Evolutionary conservation across 2,329 filamentous ascomycete genomes (phyloP), one percentile per base, ranked within the genome.

Genomic region (Penicillium brevicompactum): DNA sequence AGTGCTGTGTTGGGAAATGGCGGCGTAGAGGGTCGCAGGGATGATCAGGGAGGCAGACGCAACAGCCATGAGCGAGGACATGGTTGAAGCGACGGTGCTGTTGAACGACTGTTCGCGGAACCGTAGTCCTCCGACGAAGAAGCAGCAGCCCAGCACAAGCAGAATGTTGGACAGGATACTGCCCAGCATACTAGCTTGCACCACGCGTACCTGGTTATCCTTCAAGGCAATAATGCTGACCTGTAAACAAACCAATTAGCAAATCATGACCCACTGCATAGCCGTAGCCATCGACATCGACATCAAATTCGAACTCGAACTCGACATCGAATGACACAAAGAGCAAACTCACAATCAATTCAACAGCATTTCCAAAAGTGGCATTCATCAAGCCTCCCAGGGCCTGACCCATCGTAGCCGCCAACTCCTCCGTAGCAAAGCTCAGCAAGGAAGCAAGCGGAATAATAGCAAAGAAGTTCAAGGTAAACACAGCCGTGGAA

Each of bases 101-200:
- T 81, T 80, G 71, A 81, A 81, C 3, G 68, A 77, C 70, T 93
- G 90, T 71, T 93, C 87, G 43, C 82, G 82, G 75, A 87, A 85
- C 59, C 81, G 80, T 56, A 91, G 77, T 31, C 90, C 90, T 52
- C 90, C 90, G 52, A 89, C 83, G 62, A 92, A 79, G 77, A 91
- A 91, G 74, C 88, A 91, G 81, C 90, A 90, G 65, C 89, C 88
- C 70, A 92, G 83, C 45, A 92, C 93, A 21, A 97, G 85, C 7
- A 97, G 83, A 61, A 97, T 87, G 75, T 97, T 97, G 62, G 93
- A 97, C 38, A 97, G 81, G 65, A 97, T 96, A 68, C 90, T 95
- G 46, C 94, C 93, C 32, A 97, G 86, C 92, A 97, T 97, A 61
- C 91, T 96, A 18, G 93, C 89, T 77, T 97, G 94, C n/a, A 97